Percentiles rank a stretch among this genome's conserved stretches.
phyloP scores from a whole-genome alignment of 306 rosid species.

The Quercus alba region DNA sequence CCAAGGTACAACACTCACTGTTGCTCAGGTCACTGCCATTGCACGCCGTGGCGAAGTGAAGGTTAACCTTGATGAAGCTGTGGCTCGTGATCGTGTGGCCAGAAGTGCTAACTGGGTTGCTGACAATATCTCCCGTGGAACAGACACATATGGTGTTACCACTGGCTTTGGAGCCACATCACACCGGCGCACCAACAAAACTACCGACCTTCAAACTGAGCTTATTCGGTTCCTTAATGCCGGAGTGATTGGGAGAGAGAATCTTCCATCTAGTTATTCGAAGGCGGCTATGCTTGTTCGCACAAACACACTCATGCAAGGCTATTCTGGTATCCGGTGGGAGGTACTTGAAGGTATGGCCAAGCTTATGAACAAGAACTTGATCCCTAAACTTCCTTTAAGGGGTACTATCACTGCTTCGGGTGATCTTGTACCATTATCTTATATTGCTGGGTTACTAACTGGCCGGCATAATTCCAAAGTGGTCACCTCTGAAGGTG shows the following conservation, averaged over 20 bases:
- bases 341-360: conserved; percentile 27
- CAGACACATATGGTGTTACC: conserved; percentile 34
- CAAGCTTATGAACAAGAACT: conserved; percentile 33
- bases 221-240: conserved; percentile 39
- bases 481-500: conserved; percentile 17
- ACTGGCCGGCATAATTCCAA: conserved; percentile 37
- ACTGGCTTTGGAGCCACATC: conserved; percentile 38
- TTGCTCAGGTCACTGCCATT: conserved; percentile 27
- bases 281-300: conserved; percentile 37
- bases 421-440: conserved; percentile 39
- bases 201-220: conserved; percentile 32
- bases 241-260: conserved; percentile 28
- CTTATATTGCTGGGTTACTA: conserved; percentile 35
- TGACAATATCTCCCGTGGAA: conserved; percentile 22
- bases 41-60: conserved; percentile 28
- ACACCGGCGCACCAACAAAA: conserved; percentile 28
- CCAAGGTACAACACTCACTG: conserved; percentile 29
- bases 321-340: conserved; percentile 38
- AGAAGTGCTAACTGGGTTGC: conserved; percentile 35
- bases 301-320: conserved; percentile 36
- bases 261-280: conserved; percentile 24
- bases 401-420: conserved; percentile 42
- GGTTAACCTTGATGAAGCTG: conserved; percentile 17
- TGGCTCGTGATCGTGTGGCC: conserved; percentile 28
- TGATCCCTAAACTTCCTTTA: conserved; percentile 31